Evolutionary conservation across 1,284 basidiomycete genomes (phyloP), one percentile per base, ranked within the genome.

Genomic region (Coniophora puteana): DNA sequence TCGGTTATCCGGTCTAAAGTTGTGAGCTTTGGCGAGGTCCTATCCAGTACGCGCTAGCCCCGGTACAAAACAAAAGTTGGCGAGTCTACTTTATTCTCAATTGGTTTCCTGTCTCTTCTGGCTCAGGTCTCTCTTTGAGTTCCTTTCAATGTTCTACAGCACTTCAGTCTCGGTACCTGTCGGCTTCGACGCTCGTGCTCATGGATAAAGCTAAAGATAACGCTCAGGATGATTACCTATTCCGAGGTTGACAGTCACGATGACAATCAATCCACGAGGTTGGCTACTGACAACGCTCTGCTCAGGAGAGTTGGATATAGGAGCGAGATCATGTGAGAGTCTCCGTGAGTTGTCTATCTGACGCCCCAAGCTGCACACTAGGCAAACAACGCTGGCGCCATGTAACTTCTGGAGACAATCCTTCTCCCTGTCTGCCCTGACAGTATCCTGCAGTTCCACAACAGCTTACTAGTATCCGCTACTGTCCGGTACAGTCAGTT

Each of bases 361-460:
- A 24, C 21, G 28, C 14, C 4, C n/a, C 24, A 4, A 4, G 29
- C 23, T 13, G 12, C 10, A 0, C 7, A 24, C 23, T n/a, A 2
- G 16, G 18, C n/a, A n/a, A 8, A 11, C 25, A 4, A 4, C 24
- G 33, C 5, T 4, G 17, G 13, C n/a, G 16, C 6, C 7, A 17
- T 38, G 17, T 23, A 79, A 78, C 63, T 73, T 22, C 46, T 80
- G 23, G 78, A 82, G 57, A 80, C 79, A 82, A 21, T 75, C 76
- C 3, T 84, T 84, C 51, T 72, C 79, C 0, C 82, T 85, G 61
- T 77, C 78, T 13, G 84, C 83, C 45, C 78, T 85, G 78, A 79
- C 80, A n/a, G 75, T 83, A 25, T 69, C 81, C 22, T 75, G 80
- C 8, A 79, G 79, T 3, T 71, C 83, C 3, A 69, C 80, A 7